Conservation (phyloP, 164 flowering plant genomes). For the Liriodendron chinense region DNA sequence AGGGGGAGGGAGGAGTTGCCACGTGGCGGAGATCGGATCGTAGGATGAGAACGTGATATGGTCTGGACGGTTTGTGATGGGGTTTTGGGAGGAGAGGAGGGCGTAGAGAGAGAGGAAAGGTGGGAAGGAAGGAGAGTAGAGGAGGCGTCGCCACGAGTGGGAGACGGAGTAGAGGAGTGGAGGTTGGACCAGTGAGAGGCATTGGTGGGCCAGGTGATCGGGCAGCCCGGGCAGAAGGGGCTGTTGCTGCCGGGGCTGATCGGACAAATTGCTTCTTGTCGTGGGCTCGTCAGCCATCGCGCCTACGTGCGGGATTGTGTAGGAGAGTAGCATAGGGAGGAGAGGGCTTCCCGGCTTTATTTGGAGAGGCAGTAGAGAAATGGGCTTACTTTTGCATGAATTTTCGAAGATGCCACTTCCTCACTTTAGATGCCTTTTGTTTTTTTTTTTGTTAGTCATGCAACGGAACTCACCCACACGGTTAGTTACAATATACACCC, state of each 20-base stretch:
- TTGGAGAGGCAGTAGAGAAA: no score
- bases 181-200: constrained; percentile 51
- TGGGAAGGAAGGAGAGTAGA: constrained; percentile 65
- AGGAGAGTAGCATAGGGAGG: no score
- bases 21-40: constrained; percentile 60
- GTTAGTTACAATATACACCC: no score
- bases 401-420: no score
- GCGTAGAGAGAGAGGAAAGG: constrained; percentile 68
- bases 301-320: no score
- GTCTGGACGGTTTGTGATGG: constrained; percentile 9
- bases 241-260: background rate
- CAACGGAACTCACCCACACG: no score
- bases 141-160: constrained; percentile 61
- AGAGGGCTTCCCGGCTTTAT: no score
- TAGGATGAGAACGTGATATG: constrained; percentile 29
- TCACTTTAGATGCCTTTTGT: no score
- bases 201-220: constrained; percentile 55
- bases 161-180: constrained; percentile 50
- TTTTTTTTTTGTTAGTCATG: no score
- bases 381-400: no score
- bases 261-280: background rate
- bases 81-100: constrained; percentile 23
- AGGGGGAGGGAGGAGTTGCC: constrained; percentile 59
- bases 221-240: constrained; percentile 62
- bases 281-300: no score